These are phyloP conservation scores for Dovyalis caffra DNA, from an alignment of 345 rosid species.

Conservation along the genomic window DNA sequence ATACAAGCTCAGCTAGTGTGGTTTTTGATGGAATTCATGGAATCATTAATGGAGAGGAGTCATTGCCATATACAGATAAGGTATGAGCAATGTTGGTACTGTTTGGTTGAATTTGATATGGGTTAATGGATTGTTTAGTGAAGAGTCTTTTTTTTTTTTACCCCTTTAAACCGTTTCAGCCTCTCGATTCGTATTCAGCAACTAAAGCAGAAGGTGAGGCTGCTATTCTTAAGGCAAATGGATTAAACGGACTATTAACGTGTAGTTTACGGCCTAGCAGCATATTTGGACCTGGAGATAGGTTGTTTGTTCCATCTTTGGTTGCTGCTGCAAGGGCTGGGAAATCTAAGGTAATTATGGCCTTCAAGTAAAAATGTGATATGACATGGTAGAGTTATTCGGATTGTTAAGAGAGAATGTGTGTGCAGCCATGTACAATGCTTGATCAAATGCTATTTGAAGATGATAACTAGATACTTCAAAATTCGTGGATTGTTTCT, in stretches of 20 bases:
- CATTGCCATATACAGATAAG: conserved; percentile 65
- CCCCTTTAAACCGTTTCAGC: conserved; percentile 45
- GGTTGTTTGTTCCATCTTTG: conserved; percentile 76
- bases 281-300: conserved; percentile 96
- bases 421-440: no score
- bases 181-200: conserved; percentile 80
- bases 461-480: no score
- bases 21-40: conserved; percentile 79
- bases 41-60: conserved; percentile 62
- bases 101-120: neutral
- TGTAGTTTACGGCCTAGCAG: conserved; percentile 93
- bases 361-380: neutral
- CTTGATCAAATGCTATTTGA: no score
- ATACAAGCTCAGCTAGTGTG: conserved; percentile 95
- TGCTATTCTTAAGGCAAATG: conserved; percentile 64
- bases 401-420: no score
- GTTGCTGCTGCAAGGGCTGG: conserved; percentile 84
- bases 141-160: conserved; percentile 1
- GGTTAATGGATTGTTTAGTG: neutral
- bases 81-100: conserved; percentile 25
- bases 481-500: no score
- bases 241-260: conserved; percentile 71
- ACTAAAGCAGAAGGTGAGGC: conserved; percentile 93
- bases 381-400: neutral
- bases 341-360: conserved; percentile 67